Conservation (phyloP, 768 basidiomycete genomes). For the Guyanaporus albipodus region DNA sequence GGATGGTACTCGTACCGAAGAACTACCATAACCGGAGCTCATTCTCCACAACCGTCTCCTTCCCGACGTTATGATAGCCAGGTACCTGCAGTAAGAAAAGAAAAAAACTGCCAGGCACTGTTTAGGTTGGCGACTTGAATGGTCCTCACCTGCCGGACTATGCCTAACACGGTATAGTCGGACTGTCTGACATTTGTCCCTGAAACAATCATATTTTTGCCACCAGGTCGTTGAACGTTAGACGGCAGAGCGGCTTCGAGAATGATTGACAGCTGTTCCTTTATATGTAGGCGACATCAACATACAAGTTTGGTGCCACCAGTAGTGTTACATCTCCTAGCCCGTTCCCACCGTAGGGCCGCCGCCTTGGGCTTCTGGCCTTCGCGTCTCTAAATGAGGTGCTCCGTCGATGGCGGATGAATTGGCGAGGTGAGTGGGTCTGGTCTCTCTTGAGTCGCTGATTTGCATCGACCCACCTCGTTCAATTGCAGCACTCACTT, state of each 20-base stretch:
- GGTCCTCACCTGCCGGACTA: too few species aligned
- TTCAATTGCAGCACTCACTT: too few species aligned
- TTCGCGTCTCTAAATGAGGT: slow-evolving; percentile 10
- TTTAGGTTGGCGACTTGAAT: too few species aligned
- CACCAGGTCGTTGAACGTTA: too few species aligned
- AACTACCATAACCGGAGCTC: slow-evolving; percentile 9
- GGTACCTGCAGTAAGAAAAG: slow-evolving; percentile 4
- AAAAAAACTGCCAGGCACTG: background rate
- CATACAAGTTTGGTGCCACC: too few species aligned
- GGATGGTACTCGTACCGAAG: slow-evolving; percentile 3
- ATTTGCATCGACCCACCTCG: too few species aligned
- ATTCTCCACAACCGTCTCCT: background rate
- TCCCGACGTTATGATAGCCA: too few species aligned
- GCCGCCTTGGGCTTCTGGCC: slow-evolving; percentile 7
- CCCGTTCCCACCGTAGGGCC: slow-evolving; percentile 17
- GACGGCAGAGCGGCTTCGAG: too few species aligned
- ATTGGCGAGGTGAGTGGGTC: slow-evolving; percentile 11
- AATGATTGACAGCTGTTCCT: slow-evolving; percentile 2
- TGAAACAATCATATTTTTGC: too few species aligned
- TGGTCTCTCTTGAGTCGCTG: background rate
- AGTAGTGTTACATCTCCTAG: slow-evolving; percentile 8
- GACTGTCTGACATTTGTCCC: too few species aligned
- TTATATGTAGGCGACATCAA: too few species aligned
- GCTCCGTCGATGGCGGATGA: slow-evolving; percentile 29
- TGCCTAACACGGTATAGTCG: too few species aligned